Conservation (phyloP, 2,329 filamentous ascomycete genomes). For the Helminthosporium solani region DNA sequence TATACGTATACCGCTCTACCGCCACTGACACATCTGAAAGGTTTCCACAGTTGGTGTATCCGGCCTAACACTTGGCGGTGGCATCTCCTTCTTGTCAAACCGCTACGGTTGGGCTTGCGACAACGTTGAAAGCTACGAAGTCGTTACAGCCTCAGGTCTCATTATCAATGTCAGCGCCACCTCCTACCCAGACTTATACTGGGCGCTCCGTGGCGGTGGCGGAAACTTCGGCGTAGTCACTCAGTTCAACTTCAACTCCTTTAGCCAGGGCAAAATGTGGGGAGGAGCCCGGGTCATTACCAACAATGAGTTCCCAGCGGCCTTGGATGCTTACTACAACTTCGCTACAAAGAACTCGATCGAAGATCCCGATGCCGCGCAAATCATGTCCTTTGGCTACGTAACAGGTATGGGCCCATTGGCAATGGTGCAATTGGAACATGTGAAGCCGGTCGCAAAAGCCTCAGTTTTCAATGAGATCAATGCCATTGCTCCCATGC, state of each 20-base stretch:
- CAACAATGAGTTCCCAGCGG: slow-evolving; percentile 15
- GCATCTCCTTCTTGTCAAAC: slow-evolving; percentile 30
- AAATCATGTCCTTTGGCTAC: slow-evolving; percentile 30
- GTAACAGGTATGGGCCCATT: slow-evolving; percentile 15
- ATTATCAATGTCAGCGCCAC: slow-evolving; percentile 9
- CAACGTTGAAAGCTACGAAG: slow-evolving; percentile 33
- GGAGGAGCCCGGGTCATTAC: slow-evolving; percentile 21
- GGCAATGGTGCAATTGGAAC: slow-evolving; percentile 23
- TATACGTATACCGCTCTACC: not conserved
- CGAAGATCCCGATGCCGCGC: slow-evolving; percentile 26
- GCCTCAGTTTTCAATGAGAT: slow-evolving; percentile 29
- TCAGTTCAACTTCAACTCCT: slow-evolving; percentile 23
- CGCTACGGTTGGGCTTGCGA: slow-evolving; percentile 26
- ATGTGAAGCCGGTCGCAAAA: slow-evolving; percentile 24
- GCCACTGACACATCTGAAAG: not conserved
- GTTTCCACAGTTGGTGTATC: slow-evolving; percentile 14
- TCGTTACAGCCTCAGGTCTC: slow-evolving; percentile 16
- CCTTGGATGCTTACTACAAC: slow-evolving; percentile 28
- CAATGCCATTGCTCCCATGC: slow-evolving; percentile 21
- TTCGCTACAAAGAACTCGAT: slow-evolving; percentile 21
- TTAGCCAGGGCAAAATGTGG: slow-evolving; percentile 31
- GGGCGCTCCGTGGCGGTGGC: slow-evolving; percentile 40
- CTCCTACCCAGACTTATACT: slow-evolving; percentile 44
- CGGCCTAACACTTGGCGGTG: slow-evolving; percentile 9
- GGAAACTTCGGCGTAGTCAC: slow-evolving; percentile 42